These are phyloP conservation scores for Kwoniella sp. DNA, from an alignment of 768 basidiomycete species.

Conservation along the genomic window DNA sequence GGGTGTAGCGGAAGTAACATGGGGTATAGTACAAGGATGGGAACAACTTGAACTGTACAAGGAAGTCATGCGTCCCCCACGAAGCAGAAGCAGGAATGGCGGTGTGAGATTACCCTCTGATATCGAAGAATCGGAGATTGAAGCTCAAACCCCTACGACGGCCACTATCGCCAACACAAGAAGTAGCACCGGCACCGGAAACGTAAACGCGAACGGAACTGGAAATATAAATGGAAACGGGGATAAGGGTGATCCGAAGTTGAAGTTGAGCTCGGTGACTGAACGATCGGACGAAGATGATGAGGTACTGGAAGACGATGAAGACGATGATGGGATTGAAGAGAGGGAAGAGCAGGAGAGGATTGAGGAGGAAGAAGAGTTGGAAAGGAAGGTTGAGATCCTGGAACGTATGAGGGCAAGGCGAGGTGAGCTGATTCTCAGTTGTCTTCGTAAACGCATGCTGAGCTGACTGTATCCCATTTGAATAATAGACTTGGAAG, in stretches of 20 bases:
- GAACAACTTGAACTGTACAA: slow-evolving; percentile 49
- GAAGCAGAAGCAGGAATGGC: neutral
- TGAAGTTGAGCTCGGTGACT: slow-evolving; percentile 13
- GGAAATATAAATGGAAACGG: slow-evolving; percentile 5
- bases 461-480: neutral
- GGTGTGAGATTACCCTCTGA: neutral
- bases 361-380: slow-evolving; percentile 44
- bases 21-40: slow-evolving; percentile 53
- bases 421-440: slow-evolving; percentile 36
- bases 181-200: neutral
- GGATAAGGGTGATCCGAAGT: neutral
- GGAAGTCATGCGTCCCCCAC: slow-evolving; percentile 43
- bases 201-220: slow-evolving; percentile 1
- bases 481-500: slow-evolving; percentile 42
- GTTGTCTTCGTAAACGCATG: neutral
- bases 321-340: slow-evolving; percentile 16
- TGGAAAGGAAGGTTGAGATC: slow-evolving; percentile 51
- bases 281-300: slow-evolving; percentile 22
- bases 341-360: slow-evolving; percentile 23
- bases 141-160: slow-evolving; percentile 6
- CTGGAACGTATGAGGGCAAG: slow-evolving; percentile 50
- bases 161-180: neutral
- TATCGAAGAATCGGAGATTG: slow-evolving; percentile 1
- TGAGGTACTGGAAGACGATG: slow-evolving; percentile 16
- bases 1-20: slow-evolving; percentile 51